Conservation (phyloP, 768 basidiomycete genomes). For the Russula ochroleuca region DNA sequence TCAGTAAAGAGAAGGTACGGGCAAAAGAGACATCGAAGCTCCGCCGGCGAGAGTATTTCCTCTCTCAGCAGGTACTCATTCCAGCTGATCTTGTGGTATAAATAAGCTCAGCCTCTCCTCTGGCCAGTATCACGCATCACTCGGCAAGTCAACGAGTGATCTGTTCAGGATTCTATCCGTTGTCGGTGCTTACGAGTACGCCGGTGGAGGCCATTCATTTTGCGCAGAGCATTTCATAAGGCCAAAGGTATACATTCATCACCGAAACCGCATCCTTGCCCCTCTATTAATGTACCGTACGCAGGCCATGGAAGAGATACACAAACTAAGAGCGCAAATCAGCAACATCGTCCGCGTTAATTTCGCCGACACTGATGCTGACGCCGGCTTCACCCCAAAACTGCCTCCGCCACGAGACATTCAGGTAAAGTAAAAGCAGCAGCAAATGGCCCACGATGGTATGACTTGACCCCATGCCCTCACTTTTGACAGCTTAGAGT, state of each 20-base stretch:
- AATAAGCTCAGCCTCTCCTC: constrained; percentile 4
- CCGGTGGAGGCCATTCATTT: constrained; percentile 73
- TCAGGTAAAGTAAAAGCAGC: constrained; percentile 52
- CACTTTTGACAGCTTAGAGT: constrained; percentile 67
- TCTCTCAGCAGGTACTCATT: constrained; percentile 65
- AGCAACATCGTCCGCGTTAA: constrained; percentile 77
- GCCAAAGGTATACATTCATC: constrained; percentile 58
- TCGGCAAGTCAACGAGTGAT: constrained; percentile 82
- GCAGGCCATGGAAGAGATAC: constrained; percentile 98
- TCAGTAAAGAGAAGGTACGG: constrained; percentile 45
- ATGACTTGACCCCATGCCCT: constrained; percentile 8
- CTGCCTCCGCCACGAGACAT: constrained; percentile 71
- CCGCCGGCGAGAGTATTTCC: constrained; percentile 74
- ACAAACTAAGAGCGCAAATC: constrained; percentile 88
- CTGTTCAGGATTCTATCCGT: constrained; percentile 84
- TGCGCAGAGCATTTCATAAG: constrained; percentile 88
- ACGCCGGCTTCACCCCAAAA: constrained; percentile 57
- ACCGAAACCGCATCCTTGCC: background rate
- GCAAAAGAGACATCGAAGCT: constrained; percentile 55
- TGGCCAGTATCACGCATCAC: constrained; percentile 65
- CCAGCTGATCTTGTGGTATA: background rate
- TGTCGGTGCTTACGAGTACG: constrained; percentile 95
- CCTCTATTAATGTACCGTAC: background rate
- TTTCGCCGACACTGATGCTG: constrained; percentile 57
- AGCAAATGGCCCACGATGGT: background rate